Percentiles rank a stretch among this genome's conserved stretches.
Conservation (phyloP, 345 rosid genomes). For the Arabidopsis arenosa region DNA sequence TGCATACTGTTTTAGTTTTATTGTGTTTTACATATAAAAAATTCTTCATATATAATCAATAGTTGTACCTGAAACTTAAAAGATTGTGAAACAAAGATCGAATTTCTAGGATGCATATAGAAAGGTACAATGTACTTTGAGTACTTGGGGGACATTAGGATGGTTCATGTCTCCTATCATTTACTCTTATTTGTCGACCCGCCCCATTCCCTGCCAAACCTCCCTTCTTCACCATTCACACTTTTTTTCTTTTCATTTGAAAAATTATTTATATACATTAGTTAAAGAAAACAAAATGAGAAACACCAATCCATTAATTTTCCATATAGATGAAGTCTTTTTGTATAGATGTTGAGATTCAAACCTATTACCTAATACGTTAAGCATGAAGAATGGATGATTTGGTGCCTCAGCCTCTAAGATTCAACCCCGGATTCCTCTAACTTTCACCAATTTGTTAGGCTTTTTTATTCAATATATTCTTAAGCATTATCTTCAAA, state of each 20-base stretch:
- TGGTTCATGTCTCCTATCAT: slow-evolving; percentile 47
- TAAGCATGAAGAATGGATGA: slow-evolving; percentile 41
- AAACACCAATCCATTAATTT: not conserved
- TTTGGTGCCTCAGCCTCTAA: slow-evolving; percentile 12
- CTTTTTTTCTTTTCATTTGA: not conserved
- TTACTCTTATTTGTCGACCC: slow-evolving; percentile 43
- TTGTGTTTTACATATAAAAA: not conserved
- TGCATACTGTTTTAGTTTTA: not conserved
- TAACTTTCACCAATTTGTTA: slow-evolving; percentile 30
- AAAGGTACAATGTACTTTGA: slow-evolving; percentile 48
- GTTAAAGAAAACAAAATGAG: not conserved
- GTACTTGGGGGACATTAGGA: slow-evolving; percentile 45
- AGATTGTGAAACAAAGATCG: slow-evolving; percentile 28
- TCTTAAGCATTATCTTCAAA: slow-evolving; percentile 30
- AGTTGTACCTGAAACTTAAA: slow-evolving; percentile 25
- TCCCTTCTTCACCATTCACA: slow-evolving; percentile 46
- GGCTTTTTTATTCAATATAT: slow-evolving; percentile 1
- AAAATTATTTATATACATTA: not conserved
- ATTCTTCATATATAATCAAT: not conserved
- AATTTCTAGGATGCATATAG: slow-evolving; percentile 23
- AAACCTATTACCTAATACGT: slow-evolving; percentile 41
- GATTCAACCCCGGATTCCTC: slow-evolving; percentile 20
- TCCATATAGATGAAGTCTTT: not conserved
- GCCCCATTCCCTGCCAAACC: slow-evolving; percentile 51
- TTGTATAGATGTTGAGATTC: slow-evolving; percentile 28